Evolutionary conservation across 2,329 filamentous ascomycete species (phyloP).

Genomic region (Diaporthe sp.): DNA sequence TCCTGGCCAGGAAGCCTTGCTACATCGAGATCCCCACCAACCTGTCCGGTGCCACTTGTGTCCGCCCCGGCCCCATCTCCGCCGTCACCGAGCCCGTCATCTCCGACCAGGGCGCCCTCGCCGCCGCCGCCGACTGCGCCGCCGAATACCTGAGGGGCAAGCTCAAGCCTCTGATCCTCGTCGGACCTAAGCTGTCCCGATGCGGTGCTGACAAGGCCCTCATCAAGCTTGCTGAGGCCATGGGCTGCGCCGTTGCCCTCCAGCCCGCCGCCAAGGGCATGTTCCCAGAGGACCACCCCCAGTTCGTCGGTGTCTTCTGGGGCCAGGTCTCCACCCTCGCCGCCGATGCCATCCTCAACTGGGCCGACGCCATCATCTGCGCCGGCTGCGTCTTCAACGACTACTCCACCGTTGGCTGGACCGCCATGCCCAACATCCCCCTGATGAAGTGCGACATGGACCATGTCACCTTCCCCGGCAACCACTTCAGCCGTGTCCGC

Average conservation of each 20-base stretch:
- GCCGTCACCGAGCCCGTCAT: slow-evolving; percentile 43
- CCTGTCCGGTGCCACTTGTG: slow-evolving; percentile 44
- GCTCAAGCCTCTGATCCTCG: slow-evolving; percentile 46
- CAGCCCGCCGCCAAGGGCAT: slow-evolving; percentile 48
- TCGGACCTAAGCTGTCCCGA: slow-evolving; percentile 43
- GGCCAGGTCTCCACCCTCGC: slow-evolving; percentile 45
- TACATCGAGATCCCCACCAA: slow-evolving; percentile 48
- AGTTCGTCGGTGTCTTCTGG: slow-evolving; percentile 47
- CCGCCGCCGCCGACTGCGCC: slow-evolving; percentile 44
- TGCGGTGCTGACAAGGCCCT: slow-evolving; percentile 43
- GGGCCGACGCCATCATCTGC: slow-evolving; percentile 46
- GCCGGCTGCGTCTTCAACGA: slow-evolving; percentile 46
- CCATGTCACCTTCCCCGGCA: slow-evolving; percentile 45
- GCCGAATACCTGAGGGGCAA: slow-evolving; percentile 43
- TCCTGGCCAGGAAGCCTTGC: slow-evolving; percentile 44
- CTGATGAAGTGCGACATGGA: slow-evolving; percentile 46
- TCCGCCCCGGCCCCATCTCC: slow-evolving; percentile 45
- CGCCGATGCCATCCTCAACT: slow-evolving; percentile 45
- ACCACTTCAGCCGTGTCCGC: slow-evolving; percentile 45
- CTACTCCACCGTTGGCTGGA: slow-evolving; percentile 47
- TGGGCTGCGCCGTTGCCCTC: slow-evolving; percentile 46
- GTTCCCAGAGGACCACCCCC: slow-evolving; percentile 46
- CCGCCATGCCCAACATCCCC: slow-evolving; percentile 45
- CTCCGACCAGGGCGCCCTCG: slow-evolving; percentile 41
- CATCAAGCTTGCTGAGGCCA: slow-evolving; percentile 44